Conservation (phyloP, 225 moss, liverwort and hornwort species). For the Lunularia cruciata region DNA sequence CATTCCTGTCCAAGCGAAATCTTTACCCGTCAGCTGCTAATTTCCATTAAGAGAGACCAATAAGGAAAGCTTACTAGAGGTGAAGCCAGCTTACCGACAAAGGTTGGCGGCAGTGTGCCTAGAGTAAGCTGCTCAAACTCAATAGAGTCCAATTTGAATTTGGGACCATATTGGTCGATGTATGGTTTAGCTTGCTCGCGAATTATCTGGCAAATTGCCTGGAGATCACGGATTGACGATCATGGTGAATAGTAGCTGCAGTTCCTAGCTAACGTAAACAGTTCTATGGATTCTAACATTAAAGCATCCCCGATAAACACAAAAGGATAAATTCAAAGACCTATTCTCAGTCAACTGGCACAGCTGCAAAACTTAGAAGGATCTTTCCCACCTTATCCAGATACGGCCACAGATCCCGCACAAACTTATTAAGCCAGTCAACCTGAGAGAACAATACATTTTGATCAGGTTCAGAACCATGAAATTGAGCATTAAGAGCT, state of each 20-base stretch:
- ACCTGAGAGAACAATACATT: slow-evolving; percentile 43
- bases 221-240: too few species aligned
- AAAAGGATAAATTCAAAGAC: too few species aligned
- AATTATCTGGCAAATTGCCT: slow-evolving; percentile 93
- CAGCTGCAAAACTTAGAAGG: not conserved
- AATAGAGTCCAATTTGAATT: slow-evolving; percentile 75
- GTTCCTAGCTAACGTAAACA: too few species aligned
- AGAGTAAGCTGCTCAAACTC: slow-evolving; percentile 88
- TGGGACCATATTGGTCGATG: slow-evolving; percentile 72
- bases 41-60: too few species aligned
- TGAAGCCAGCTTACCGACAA: slow-evolving; percentile 57
- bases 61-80: not conserved
- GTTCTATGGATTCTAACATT: too few species aligned
- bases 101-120: slow-evolving; percentile 87
- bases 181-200: slow-evolving; percentile 81
- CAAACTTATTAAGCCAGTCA: slow-evolving; percentile 49
- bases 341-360: too few species aligned
- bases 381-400: slow-evolving; percentile 36
- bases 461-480: too few species aligned
- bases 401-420: slow-evolving; percentile 44
- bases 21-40: too few species aligned
- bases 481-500: too few species aligned
- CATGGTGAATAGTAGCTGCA: too few species aligned
- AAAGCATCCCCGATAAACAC: too few species aligned
- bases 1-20: slow-evolving; percentile 49